Conservation (phyloP, 2,329 filamentous ascomycete species). For the Cladosporium colombiae region DNA sequence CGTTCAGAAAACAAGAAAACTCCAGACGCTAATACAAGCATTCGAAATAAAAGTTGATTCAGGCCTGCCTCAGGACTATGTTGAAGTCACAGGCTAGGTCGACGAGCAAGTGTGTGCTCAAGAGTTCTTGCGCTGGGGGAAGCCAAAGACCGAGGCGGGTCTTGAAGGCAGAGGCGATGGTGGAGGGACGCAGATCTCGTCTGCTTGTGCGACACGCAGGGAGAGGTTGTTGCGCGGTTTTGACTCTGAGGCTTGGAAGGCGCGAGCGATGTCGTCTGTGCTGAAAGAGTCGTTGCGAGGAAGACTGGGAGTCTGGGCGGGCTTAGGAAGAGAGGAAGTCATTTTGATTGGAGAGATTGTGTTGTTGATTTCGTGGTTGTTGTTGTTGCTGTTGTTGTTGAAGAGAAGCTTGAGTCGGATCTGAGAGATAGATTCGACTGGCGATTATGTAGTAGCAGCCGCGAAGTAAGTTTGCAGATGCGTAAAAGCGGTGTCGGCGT, state of each 20-base stretch:
- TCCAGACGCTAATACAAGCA: slow-evolving; percentile 16
- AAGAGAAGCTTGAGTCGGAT: background rate
- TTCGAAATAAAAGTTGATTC: background rate
- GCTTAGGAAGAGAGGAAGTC: slow-evolving; percentile 38
- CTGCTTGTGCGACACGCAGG: slow-evolving; percentile 31
- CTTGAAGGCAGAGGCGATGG: slow-evolving; percentile 35
- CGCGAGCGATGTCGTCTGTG: slow-evolving; percentile 37
- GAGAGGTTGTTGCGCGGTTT: slow-evolving; percentile 37
- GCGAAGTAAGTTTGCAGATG: slow-evolving; percentile 10
- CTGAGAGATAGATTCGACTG: slow-evolving; percentile 5
- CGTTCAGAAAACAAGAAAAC: background rate
- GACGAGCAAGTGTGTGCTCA: background rate
- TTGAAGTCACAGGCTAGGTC: background rate
- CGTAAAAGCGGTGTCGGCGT: slow-evolving; percentile 17
- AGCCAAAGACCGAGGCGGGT: slow-evolving; percentile 32
- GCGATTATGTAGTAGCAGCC: slow-evolving; percentile 5
- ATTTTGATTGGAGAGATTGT: slow-evolving; percentile 27
- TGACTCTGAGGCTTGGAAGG: slow-evolving; percentile 35
- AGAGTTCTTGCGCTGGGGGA: slow-evolving; percentile 13
- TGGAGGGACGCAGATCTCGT: slow-evolving; percentile 35
- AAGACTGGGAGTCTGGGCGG: slow-evolving; percentile 25
- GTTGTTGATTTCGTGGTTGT: slow-evolving; percentile 1
- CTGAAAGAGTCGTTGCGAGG: slow-evolving; percentile 41
- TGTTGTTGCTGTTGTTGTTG: background rate
- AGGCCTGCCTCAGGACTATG: too few relatives aligned